Evolutionary conservation across 2,329 filamentous ascomycete genomes (phyloP).

Genomic region (Hirsutella minnesotensis): DNA sequence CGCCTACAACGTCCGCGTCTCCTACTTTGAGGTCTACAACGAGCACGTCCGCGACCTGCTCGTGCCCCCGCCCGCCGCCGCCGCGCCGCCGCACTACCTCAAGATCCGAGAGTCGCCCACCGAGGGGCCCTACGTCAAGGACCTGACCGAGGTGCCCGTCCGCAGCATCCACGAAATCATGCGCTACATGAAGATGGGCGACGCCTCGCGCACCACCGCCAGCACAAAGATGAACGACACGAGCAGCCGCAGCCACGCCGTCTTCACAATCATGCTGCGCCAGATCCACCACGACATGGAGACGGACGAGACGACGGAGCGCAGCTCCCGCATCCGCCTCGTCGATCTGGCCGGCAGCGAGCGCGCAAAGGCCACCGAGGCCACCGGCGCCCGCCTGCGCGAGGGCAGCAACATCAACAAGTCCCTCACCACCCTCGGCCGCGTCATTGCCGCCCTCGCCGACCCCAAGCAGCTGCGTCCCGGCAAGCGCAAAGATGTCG

Average conservation of each 20-base stretch:
- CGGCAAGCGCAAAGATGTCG: constrained; percentile 50
- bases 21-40: constrained; percentile 99
- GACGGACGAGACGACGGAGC: constrained; percentile 95
- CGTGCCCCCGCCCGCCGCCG: constrained; percentile 56
- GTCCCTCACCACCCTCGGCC: constrained; percentile 86
- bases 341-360: constrained; percentile 94
- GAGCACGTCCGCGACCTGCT: constrained; percentile 94
- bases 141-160: constrained; percentile 86
- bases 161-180: constrained; percentile 79
- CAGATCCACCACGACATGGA: constrained; percentile 96
- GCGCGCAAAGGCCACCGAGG: constrained; percentile 88
- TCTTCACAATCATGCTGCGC: constrained; percentile 96
- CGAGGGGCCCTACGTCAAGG: constrained; percentile 94
- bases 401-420: constrained; percentile 99
- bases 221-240: constrained; percentile 99
- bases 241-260: constrained; percentile 87
- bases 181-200: constrained; percentile 81
- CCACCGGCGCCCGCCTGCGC: constrained; percentile 77
- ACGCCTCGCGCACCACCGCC: constrained; percentile 75
- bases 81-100: constrained; percentile 72
- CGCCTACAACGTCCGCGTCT: constrained; percentile 93
- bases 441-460: constrained; percentile 86
- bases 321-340: constrained; percentile 82
- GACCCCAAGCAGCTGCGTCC: constrained; percentile 48
- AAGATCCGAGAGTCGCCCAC: constrained; percentile 94